A percentile compares a stretch with the other conserved stretches of the same genome.
Conservation (phyloP, 352 stramenopile genomes). For the Pythium monospermum region DNA sequence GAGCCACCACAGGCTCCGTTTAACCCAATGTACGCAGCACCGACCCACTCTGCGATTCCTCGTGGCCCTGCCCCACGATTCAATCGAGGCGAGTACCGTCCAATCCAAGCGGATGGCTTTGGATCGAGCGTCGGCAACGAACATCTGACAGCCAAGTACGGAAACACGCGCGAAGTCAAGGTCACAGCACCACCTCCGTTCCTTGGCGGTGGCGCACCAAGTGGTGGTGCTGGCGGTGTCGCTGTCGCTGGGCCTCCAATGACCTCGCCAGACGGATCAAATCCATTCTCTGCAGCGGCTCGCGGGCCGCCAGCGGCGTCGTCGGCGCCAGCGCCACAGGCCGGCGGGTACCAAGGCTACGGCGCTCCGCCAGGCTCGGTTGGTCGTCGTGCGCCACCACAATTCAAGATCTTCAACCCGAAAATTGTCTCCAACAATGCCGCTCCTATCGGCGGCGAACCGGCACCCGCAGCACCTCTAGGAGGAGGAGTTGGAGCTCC, state of each 20-base stretch:
- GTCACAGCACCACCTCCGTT: constrained; percentile 67
- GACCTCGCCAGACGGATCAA: constrained; percentile 25
- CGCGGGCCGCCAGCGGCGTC: too few relatives aligned
- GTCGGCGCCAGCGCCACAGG: constrained; percentile 8
- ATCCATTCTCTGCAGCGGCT: constrained; percentile 54
- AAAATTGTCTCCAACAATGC: constrained; percentile 44
- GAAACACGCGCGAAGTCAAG: constrained; percentile 81
- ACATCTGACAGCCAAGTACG: constrained; percentile 85
- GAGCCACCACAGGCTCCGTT: constrained; percentile 25
- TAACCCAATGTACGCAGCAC: constrained; percentile 67
- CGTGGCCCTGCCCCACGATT: constrained; percentile 44
- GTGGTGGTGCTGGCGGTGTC: background rate
- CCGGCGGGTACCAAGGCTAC: constrained; percentile 34
- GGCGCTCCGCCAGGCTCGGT: constrained; percentile 24
- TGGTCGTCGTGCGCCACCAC: constrained; percentile 30
- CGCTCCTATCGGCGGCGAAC: constrained; percentile 11
- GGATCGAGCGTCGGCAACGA: constrained; percentile 87
- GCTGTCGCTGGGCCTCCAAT: constrained; percentile 3
- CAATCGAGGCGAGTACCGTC: constrained; percentile 68
- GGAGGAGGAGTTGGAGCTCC: too few relatives aligned
- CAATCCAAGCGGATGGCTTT: constrained; percentile 87
- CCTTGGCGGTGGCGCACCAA: constrained; percentile 15
- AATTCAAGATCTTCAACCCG: constrained; percentile 89
- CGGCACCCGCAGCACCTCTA: too few relatives aligned
- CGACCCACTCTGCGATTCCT: constrained; percentile 79